Percentiles rank a stretch among this genome's conserved stretches.
Evolutionary conservation across 1,284 basidiomycete species (phyloP).

Genomic region (Tilletia walkeri): DNA sequence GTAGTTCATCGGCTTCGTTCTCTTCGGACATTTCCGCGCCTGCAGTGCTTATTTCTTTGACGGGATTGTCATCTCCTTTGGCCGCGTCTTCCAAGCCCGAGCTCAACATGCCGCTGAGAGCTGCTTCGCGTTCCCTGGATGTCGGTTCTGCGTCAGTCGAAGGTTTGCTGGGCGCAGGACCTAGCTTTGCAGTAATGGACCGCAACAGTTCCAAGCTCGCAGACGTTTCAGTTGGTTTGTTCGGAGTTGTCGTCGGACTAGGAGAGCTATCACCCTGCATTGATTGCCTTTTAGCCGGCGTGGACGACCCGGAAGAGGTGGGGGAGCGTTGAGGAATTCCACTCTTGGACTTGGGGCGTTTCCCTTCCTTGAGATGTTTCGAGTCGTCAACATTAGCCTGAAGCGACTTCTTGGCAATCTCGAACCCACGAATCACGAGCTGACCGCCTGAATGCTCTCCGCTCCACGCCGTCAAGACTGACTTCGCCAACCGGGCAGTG

Average conservation of each 20-base stretch:
- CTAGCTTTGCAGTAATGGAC: slow-evolving; percentile 32
- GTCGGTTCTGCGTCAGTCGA: slow-evolving; percentile 30
- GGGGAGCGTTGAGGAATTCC: neutral
- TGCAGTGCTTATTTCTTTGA: slow-evolving; percentile 8
- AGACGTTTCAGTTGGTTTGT: neutral
- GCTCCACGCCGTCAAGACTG: slow-evolving; percentile 42
- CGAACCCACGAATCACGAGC: slow-evolving; percentile 32
- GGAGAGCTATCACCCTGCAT: neutral
- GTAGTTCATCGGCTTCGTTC: slow-evolving; percentile 31
- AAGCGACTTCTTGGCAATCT: slow-evolving; percentile 21
- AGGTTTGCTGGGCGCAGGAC: slow-evolving; percentile 25
- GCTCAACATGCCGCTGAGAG: slow-evolving; percentile 30
- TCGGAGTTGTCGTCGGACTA: neutral
- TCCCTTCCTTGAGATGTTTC: slow-evolving; percentile 6
- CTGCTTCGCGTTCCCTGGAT: slow-evolving; percentile 30
- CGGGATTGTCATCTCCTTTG: slow-evolving; percentile 21
- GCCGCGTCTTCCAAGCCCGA: slow-evolving; percentile 21
- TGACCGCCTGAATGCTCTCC: slow-evolving; percentile 40
- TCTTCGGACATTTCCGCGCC: slow-evolving; percentile 20
- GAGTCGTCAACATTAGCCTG: slow-evolving; percentile 18
- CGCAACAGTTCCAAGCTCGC: slow-evolving; percentile 29
- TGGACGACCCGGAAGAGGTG: neutral
- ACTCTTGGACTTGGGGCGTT: neutral
- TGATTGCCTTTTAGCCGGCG: neutral
- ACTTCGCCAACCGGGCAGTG: slow-evolving; percentile 37